phyloP scores from a whole-genome alignment of 2,329 filamentous ascomycete species.

The Leptographium procerum region DNA sequence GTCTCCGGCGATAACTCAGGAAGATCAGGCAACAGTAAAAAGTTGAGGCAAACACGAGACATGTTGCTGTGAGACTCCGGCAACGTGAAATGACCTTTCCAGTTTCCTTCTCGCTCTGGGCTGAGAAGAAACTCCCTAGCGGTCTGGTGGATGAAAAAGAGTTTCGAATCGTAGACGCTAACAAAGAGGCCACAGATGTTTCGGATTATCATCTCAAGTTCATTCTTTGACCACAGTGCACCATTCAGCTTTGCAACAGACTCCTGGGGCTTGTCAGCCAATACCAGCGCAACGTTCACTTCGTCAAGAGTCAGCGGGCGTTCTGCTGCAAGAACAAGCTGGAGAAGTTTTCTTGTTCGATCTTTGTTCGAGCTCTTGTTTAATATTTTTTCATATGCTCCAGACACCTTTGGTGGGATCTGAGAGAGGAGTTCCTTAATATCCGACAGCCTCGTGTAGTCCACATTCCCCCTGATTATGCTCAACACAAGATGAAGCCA shows the following conservation, averaged over 20 bases:
- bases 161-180: slow-evolving; percentile 12
- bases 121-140: slow-evolving; percentile 14
- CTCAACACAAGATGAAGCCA: slow-evolving; percentile 25
- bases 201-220: slow-evolving; percentile 8
- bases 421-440: slow-evolving; percentile 8
- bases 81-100: slow-evolving; percentile 7
- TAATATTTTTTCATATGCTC: slow-evolving; percentile 18
- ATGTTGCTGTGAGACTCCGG: slow-evolving; percentile 9
- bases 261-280: not conserved
- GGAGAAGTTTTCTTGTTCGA: slow-evolving; percentile 6
- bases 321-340: slow-evolving; percentile 10
- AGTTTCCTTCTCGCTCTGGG: slow-evolving; percentile 6
- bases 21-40: slow-evolving; percentile 6
- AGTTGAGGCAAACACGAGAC: slow-evolving; percentile 9
- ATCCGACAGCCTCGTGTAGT: slow-evolving; percentile 5
- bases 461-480: slow-evolving; percentile 14
- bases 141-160: slow-evolving; percentile 16
- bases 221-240: not conserved
- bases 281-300: slow-evolving; percentile 10
- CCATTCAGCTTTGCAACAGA: not conserved
- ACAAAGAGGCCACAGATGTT: slow-evolving; percentile 16
- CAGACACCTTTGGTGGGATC: slow-evolving; percentile 13
- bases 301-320: slow-evolving; percentile 12
- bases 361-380: slow-evolving; percentile 1
- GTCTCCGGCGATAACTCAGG: too few species aligned